These are phyloP conservation scores for Fusarium citri DNA, from an alignment of 2,329 filamentous ascomycete genomes.

Conservation along the genomic window DNA sequence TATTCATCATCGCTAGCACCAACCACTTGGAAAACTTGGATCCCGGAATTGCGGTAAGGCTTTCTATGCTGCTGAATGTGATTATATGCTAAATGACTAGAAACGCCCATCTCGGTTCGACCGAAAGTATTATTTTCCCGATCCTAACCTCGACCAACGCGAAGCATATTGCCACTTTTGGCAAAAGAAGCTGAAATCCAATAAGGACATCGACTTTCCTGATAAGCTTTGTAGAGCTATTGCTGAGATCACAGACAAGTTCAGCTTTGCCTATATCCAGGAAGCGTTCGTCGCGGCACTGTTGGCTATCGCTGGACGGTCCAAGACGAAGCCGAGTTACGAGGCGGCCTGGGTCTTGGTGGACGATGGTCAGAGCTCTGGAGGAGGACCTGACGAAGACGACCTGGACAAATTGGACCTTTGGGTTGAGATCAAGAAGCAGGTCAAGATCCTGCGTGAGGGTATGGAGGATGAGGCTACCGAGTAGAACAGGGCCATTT, in stretches of 20 bases:
- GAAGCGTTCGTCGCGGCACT: conserved; percentile 3
- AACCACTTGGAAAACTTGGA: conserved; percentile 2
- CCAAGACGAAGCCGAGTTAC: not conserved
- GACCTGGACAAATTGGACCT: not conserved
- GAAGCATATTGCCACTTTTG: conserved; percentile 4
- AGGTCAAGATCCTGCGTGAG: conserved; percentile 1
- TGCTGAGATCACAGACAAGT: conserved; percentile 2
- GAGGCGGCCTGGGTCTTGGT: not conserved
- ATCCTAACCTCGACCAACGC: conserved; percentile 1
- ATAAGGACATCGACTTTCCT: not conserved
- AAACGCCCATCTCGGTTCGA: conserved; percentile 9
- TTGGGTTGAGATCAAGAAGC: conserved; percentile 3
- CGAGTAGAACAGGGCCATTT: not conserved
- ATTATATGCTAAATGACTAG: not conserved
- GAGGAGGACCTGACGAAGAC: not conserved
- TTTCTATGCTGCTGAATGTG: accelerated
- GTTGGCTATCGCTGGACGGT: not conserved
- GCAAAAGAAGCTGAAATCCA: not conserved
- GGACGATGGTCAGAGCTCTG: not conserved
- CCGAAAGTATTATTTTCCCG: conserved; percentile 3
- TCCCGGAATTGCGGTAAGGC: not conserved
- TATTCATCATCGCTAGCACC: conserved; percentile 5
- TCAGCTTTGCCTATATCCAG: conserved; percentile 8
- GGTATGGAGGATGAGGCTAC: not conserved
- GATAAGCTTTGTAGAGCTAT: not conserved